Percentiles rank a stretch among this genome's conserved stretches.
Evolutionary conservation across 441 rosid species (phyloP).

Genomic region (Gossypium trilobum): DNA sequence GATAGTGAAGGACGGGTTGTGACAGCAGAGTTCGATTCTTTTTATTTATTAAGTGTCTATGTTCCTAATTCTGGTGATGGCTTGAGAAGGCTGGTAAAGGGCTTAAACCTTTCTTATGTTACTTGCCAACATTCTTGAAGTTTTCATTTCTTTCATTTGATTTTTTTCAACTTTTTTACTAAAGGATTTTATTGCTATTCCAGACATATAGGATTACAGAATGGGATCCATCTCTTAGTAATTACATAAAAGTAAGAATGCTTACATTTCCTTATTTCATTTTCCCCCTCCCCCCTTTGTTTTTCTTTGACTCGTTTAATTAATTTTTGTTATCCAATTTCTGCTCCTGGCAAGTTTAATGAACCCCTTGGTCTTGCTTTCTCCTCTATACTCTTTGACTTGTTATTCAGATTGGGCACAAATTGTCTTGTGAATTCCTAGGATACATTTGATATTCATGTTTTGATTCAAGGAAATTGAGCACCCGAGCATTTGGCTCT

Average conservation of each 20-base stretch:
- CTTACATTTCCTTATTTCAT: neutral
- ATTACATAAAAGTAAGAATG: constrained; percentile 62
- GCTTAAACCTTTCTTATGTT: constrained; percentile 5
- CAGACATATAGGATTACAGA: constrained; percentile 64
- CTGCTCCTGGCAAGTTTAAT: neutral
- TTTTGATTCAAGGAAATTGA: neutral
- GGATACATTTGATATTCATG: neutral
- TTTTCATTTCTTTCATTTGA: neutral
- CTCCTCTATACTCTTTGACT: neutral
- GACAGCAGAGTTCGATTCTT: constrained; percentile 79
- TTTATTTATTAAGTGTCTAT: constrained; percentile 58
- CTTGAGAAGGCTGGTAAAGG: constrained; percentile 74
- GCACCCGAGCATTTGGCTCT: neutral
- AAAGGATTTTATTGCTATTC: constrained; percentile 16
- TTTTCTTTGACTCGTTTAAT: neutral
- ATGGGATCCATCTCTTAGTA: constrained; percentile 80
- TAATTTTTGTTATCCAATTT: neutral
- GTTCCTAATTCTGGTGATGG: constrained; percentile 97
- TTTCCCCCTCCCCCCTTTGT: neutral
- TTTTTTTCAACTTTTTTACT: constrained; percentile 11
- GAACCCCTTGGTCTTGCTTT: neutral
- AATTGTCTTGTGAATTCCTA: neutral
- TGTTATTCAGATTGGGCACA: neutral
- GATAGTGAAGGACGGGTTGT: constrained; percentile 78
- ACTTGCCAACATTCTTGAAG: neutral